Evolutionary conservation across 129 eudicot species (phyloP).

Genomic region (Helianthus annuus): HanXRQr2.0-SUNRISE NC_035447.2:7238745-7239244

Average conservation of each 20-base stretch:
- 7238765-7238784: too few species aligned
- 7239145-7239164: not conserved
- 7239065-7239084: constrained; percentile 27
- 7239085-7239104: too few species aligned
- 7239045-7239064: constrained; percentile 20
- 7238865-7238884: too few species aligned
- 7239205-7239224: too few species aligned
- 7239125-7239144: not conserved
- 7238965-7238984: constrained; percentile 19
- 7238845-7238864: not conserved
- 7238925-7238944: constrained; percentile 1
- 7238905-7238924: not conserved
- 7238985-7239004: constrained; percentile 9
- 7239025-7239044: constrained; percentile 5
- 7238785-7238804: not conserved
- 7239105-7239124: too few species aligned
- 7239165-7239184: too few species aligned
- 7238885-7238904: not conserved
- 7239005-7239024: not conserved
- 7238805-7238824: not conserved
- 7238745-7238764: too few species aligned
- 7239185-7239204: too few species aligned
- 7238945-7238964: not conserved
- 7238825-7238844: not conserved
- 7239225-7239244: too few species aligned